A percentile compares a stretch with the other conserved stretches of the same genome.
Evolutionary conservation across 2,329 filamentous ascomycete species (phyloP).

Genomic region (Elsinoe necatrix): DNA sequence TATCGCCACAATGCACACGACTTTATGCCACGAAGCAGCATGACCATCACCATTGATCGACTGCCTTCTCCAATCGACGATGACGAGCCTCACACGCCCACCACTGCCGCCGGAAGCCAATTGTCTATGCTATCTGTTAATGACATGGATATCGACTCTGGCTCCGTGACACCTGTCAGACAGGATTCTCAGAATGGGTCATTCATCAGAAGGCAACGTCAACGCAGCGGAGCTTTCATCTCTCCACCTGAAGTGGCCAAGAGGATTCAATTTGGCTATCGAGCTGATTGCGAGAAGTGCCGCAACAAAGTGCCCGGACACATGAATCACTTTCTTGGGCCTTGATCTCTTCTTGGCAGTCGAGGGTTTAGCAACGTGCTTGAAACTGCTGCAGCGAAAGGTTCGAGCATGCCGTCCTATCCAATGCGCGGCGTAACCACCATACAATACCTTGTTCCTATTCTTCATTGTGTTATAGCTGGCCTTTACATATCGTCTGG

Average conservation of each 20-base stretch:
- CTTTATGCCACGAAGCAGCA: neutral
- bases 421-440: neutral
- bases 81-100: conserved; percentile 29
- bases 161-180: conserved; percentile 1
- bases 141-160: conserved; percentile 30
- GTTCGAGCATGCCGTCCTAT: neutral
- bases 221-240: conserved; percentile 28
- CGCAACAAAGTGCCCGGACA: conserved; percentile 40
- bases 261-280: conserved; percentile 36
- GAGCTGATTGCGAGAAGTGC: conserved; percentile 44
- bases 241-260: conserved; percentile 17
- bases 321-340: conserved; percentile 40
- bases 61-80: conserved; percentile 30
- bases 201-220: conserved; percentile 28
- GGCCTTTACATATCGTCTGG: neutral
- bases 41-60: conserved; percentile 15
- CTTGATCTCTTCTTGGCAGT: neutral
- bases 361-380: neutral
- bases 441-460: neutral
- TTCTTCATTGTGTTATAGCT: conserved; percentile 11
- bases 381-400: neutral
- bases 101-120: conserved; percentile 28
- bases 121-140: conserved; percentile 30
- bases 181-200: conserved; percentile 16
- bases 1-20: neutral